phyloP scores from a whole-genome alignment of 2,329 filamentous ascomycete species.

The Chalara sp. region DNA sequence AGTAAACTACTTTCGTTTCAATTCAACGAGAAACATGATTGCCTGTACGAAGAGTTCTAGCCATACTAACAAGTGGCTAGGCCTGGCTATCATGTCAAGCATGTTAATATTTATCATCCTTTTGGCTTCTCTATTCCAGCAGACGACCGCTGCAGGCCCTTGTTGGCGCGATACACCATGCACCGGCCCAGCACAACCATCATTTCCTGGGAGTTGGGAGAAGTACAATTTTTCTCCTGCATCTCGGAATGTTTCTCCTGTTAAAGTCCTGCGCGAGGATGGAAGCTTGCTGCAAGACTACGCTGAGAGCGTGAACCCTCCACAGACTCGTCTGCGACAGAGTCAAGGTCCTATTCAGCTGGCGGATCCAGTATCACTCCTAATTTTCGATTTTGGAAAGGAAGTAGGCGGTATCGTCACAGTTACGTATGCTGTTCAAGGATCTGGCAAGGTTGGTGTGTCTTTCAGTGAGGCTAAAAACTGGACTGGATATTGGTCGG shows the following conservation, averaged over 20 bases:
- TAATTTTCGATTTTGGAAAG: slow-evolving; percentile 52
- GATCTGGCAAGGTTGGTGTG: slow-evolving; percentile 33
- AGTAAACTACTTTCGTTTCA: too few relatives aligned
- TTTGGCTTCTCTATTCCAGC: not conserved
- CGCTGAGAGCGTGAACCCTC: slow-evolving; percentile 5
- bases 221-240: slow-evolving; percentile 48
- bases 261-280: slow-evolving; percentile 11
- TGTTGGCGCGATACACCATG: slow-evolving; percentile 53
- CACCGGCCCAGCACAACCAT: slow-evolving; percentile 33
- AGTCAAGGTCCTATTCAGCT: slow-evolving; percentile 28
- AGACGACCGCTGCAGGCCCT: slow-evolving; percentile 4
- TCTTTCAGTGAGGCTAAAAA: slow-evolving; percentile 41
- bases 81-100: too few relatives aligned
- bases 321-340: slow-evolving; percentile 5
- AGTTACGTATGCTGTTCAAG: slow-evolving; percentile 39
- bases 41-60: too few relatives aligned
- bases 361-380: slow-evolving; percentile 14
- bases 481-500: slow-evolving; percentile 37
- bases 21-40: too few relatives aligned
- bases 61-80: too few relatives aligned
- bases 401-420: slow-evolving; percentile 51
- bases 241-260: slow-evolving; percentile 42
- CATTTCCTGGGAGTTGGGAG: slow-evolving; percentile 53
- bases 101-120: too few relatives aligned
- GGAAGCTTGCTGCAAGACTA: slow-evolving; percentile 31